Evolutionary conservation across 768 basidiomycete species (phyloP), one percentile per base, ranked within the genome.

Genomic region (Suillus americanus): DNA sequence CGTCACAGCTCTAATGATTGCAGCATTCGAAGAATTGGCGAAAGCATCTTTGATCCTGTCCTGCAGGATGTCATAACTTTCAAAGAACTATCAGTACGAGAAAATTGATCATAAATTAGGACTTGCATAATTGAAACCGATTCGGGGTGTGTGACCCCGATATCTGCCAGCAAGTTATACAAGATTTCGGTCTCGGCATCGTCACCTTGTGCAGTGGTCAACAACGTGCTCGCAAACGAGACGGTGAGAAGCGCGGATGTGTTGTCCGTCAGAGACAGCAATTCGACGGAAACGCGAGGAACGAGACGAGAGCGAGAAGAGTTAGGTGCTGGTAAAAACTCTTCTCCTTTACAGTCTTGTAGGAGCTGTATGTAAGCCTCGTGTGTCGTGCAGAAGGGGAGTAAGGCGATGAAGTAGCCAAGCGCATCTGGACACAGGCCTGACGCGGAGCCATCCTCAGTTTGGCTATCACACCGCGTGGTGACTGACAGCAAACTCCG

Each of bases 141-240:
- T 23, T 94, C 91, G 1, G 94, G 94, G 74, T 86, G 90, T 10
- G 80, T 75, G 8, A 78, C 77, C 18, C 87, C 85, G 16, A 94
- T 83, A 50, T 94, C 89, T 37, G 91, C 85, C 37, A 97, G 81
- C 38, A 97, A 73, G 55, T 82, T 82, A 74, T 90, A 95, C 53
- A 96, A 75, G 46, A 95, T 89, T 73, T 93, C 86, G 2, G 89
- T 89, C 77, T 97, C 95, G 2, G 82, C 80, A 67, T 93, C 91
- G 66, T 94, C 91, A 3, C 89, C 88, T 70, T 92, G 89, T 1
- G 91, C 88, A 8, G 86, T 89, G 51, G 80, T 79, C 16, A 95
- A 80, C 75, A 96, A 91, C 1, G 90, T 87, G 3, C 86, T 86
- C 45, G 89, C 80, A 70, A 96, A 90, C 1, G 93, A 90, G 48